A percentile compares a stretch with the other conserved stretches of the same genome.
These are phyloP conservation scores for Debaryomycetaceae sp. DNA, from an alignment of 1,139 yeast genomes.

Conservation along the genomic window DNA sequence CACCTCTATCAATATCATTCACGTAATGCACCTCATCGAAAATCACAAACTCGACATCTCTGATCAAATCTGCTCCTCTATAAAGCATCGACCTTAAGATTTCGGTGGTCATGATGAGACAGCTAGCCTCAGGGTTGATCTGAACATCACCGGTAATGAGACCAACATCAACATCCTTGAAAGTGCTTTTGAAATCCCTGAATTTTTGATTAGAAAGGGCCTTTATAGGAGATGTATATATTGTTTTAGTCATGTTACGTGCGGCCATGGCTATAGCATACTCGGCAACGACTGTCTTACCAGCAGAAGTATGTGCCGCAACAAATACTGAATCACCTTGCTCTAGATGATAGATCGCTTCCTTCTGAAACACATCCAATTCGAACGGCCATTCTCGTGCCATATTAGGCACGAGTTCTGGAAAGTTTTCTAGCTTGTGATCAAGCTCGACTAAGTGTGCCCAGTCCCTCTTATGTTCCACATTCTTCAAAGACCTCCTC, in stretches of 20 bases:
- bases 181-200: conserved; percentile 82
- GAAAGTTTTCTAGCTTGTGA: conserved; percentile 78
- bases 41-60: conserved; percentile 96
- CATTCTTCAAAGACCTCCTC: conserved; percentile 22
- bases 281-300: conserved; percentile 90
- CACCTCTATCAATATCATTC: conserved; percentile 96
- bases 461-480: conserved; percentile 62
- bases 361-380: conserved; percentile 92
- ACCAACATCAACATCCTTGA: conserved; percentile 83
- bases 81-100: conserved; percentile 92
- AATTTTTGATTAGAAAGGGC: conserved; percentile 92
- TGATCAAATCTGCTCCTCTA: conserved; percentile 90
- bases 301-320: conserved; percentile 96
- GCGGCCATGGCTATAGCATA: conserved; percentile 93
- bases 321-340: conserved; percentile 97
- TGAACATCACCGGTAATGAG: conserved; percentile 97
- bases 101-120: conserved; percentile 97
- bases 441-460: conserved; percentile 92
- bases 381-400: conserved; percentile 94
- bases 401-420: conserved; percentile 85
- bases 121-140: conserved; percentile 94
- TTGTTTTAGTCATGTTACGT: conserved; percentile 86
- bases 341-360: conserved; percentile 93
- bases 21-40: conserved; percentile 98
- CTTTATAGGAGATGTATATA: conserved; percentile 90